A percentile compares a stretch with the other conserved stretches of the same genome.
phyloP scores from a whole-genome alignment of 2,329 filamentous ascomycete species.

The Ophiostoma novo-ulmi region DNA sequence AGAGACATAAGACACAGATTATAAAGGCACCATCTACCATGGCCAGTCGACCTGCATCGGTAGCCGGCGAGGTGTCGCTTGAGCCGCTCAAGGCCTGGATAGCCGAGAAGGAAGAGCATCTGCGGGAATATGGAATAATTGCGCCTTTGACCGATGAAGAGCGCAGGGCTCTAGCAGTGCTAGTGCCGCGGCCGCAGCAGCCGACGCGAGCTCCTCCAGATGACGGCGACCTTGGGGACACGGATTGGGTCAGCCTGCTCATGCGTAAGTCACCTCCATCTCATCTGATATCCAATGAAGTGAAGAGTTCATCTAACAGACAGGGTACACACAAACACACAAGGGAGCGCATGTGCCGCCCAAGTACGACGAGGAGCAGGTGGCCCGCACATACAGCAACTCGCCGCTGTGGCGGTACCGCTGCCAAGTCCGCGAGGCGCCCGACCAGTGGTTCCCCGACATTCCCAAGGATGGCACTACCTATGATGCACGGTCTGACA shows the following conservation, averaged over 20 bases:
- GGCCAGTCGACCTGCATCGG: not conserved
- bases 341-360: constrained; percentile 23
- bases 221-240: constrained; percentile 20
- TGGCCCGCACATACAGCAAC: constrained; percentile 9
- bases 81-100: constrained; percentile 38
- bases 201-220: not conserved
- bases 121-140: constrained; percentile 33
- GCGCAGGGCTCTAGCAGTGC: constrained; percentile 29
- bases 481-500: constrained; percentile 33
- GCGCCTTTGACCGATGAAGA: constrained; percentile 39
- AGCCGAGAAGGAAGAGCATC: constrained; percentile 37
- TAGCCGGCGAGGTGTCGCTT: constrained; percentile 7
- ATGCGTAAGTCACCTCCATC: constrained; percentile 32
- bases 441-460: constrained; percentile 29
- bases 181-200: not conserved
- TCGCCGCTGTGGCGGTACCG: constrained; percentile 30
- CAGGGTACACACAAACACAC: constrained; percentile 34
- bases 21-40: not conserved
- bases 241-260: constrained; percentile 40
- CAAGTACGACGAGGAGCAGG: constrained; percentile 28
- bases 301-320: not conserved
- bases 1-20: not conserved
- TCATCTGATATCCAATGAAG: not conserved
- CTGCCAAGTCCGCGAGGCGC: constrained; percentile 30
- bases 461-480: constrained; percentile 11